phyloP scores from a whole-genome alignment of 768 basidiomycete genomes.

The Boletus rufocinnamomeus region DNA sequence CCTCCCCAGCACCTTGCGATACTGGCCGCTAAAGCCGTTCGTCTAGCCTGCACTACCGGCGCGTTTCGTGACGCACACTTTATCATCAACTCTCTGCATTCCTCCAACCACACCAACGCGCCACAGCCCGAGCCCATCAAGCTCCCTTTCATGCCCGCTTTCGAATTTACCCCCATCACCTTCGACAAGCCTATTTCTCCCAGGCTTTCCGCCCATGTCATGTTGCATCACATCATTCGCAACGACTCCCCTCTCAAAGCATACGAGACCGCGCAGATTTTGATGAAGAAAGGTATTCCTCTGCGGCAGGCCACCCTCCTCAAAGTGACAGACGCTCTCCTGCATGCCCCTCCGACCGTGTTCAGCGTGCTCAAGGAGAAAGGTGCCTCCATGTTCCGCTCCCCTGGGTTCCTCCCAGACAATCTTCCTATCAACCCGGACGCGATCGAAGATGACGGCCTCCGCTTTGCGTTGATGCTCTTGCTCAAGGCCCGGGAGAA shows the following conservation, averaged over 20 bases:
- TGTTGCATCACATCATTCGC: slow-evolving; percentile 67
- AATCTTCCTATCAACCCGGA: slow-evolving; percentile 35
- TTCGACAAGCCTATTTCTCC: slow-evolving; percentile 56
- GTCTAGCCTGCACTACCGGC: slow-evolving; percentile 43
- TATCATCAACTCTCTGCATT: slow-evolving; percentile 59
- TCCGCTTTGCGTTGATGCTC: slow-evolving; percentile 55
- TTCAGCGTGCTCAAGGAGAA: slow-evolving; percentile 21
- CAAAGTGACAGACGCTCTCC: slow-evolving; percentile 32
- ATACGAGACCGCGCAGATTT: slow-evolving; percentile 45
- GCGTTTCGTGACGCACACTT: slow-evolving; percentile 53
- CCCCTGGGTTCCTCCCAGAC: slow-evolving; percentile 17
- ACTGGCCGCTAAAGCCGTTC: slow-evolving; percentile 54
- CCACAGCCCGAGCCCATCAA: slow-evolving; percentile 12
- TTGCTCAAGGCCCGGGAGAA: slow-evolving; percentile 54
- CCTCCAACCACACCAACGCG: slow-evolving; percentile 37
- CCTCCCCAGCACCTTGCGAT: slow-evolving; percentile 19
- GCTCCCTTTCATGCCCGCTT: slow-evolving; percentile 27
- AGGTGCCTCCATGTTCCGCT: slow-evolving; percentile 21
- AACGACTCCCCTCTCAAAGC: slow-evolving; percentile 50
- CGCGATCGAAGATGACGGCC: slow-evolving; percentile 41
- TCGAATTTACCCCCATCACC: slow-evolving; percentile 43
- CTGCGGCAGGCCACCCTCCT: slow-evolving; percentile 54
- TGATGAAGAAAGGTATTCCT: slow-evolving; percentile 56
- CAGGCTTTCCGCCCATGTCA: slow-evolving; percentile 59
- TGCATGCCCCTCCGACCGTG: slow-evolving; percentile 28